Percentiles rank a stretch among this genome's conserved stretches.
phyloP scores from a whole-genome alignment of 2,329 filamentous ascomycete species.

The Colletotrichum sp. region DNA sequence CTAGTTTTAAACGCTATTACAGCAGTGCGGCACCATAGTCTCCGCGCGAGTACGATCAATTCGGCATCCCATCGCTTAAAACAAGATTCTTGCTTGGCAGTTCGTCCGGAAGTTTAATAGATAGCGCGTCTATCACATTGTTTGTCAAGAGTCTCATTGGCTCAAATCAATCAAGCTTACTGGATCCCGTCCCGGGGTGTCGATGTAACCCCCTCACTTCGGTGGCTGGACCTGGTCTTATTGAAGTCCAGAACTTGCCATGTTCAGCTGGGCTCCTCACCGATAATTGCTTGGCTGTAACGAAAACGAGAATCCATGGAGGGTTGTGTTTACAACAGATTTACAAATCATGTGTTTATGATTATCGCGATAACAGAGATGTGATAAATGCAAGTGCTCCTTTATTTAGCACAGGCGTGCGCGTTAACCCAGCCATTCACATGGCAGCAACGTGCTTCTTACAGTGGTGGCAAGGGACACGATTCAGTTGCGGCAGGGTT shows the following conservation, averaged over 20 bases:
- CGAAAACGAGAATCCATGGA: not conserved
- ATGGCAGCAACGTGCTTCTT: not conserved
- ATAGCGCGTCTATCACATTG: not conserved
- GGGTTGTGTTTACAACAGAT: not conserved
- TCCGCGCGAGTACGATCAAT: not conserved
- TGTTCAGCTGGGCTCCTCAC: not conserved
- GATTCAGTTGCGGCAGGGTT: not conserved
- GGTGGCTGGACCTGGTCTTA: not conserved
- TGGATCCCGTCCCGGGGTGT: not conserved
- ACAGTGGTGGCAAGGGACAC: not conserved
- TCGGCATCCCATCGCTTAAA: not conserved
- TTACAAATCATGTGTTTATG: not conserved
- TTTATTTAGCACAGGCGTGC: not conserved
- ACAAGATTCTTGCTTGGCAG: not conserved
- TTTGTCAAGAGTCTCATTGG: not conserved
- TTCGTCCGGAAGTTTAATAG: not conserved
- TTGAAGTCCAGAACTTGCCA: not conserved
- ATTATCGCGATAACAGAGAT: not conserved
- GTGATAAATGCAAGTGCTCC: not conserved
- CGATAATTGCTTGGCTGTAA: not conserved
- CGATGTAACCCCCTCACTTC: not conserved
- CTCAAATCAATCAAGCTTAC: not conserved
- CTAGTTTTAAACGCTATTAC: not conserved
- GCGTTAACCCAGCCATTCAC: not conserved
- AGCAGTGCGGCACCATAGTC: not conserved